Percentiles rank a stretch among this genome's conserved stretches.
Evolutionary conservation across 768 basidiomycete genomes (phyloP).

Genomic region (Kwoniella sp.): DNA sequence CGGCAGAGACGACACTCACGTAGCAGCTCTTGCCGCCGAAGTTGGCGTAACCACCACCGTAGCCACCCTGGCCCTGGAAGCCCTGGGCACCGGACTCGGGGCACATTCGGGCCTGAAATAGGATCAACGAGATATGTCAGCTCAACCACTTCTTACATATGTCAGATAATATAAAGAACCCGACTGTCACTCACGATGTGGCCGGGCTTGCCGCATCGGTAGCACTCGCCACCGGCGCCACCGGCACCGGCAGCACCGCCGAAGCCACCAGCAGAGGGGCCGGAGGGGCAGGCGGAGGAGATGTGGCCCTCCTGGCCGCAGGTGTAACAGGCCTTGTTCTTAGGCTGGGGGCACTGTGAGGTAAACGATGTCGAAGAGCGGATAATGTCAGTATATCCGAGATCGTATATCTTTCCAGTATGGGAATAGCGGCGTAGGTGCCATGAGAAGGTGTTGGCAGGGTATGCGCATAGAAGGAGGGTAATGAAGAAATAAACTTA

Average conservation of each 20-base stretch:
- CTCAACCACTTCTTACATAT: too few species aligned
- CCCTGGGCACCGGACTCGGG: slow-evolving; percentile 41
- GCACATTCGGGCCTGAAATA: slow-evolving; percentile 49
- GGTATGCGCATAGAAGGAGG: too few species aligned
- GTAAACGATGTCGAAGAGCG: not conserved
- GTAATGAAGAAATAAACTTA: slow-evolving; percentile 25
- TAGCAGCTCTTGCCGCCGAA: slow-evolving; percentile 51
- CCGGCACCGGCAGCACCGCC: slow-evolving; percentile 36
- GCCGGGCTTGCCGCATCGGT: slow-evolving; percentile 55
- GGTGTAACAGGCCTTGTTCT: slow-evolving; percentile 54
- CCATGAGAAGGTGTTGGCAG: too few species aligned
- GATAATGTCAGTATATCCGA: too few species aligned
- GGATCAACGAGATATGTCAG: not conserved
- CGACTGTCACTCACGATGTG: slow-evolving; percentile 47
- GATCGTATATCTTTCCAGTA: too few species aligned
- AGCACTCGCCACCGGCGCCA: slow-evolving; percentile 51
- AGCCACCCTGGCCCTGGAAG: slow-evolving; percentile 29
- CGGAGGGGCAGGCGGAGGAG: slow-evolving; percentile 50
- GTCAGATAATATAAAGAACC: too few species aligned
- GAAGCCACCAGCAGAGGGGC: slow-evolving; percentile 41
- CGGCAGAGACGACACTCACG: slow-evolving; percentile 44
- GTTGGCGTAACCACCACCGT: slow-evolving; percentile 34
- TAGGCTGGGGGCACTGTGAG: slow-evolving; percentile 51
- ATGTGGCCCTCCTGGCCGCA: slow-evolving; percentile 55
- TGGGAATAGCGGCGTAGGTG: too few species aligned